phyloP scores from a whole-genome alignment of 495 filamentous ascomycete species.

The Pseudotulostoma volvatum region DNA sequence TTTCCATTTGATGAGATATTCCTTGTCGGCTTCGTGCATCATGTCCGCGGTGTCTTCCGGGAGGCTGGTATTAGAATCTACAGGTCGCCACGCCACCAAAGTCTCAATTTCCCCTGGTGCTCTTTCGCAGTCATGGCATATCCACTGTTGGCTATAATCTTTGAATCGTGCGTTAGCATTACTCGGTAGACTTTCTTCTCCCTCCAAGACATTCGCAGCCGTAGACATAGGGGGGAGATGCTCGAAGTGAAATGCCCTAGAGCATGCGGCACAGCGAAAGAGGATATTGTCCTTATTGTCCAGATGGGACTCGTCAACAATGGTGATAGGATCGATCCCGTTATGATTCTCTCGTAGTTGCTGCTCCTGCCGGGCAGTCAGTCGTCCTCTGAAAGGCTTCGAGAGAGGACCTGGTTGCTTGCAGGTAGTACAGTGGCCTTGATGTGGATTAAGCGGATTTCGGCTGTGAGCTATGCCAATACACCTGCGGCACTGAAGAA shows the following conservation, averaged over 20 bases:
- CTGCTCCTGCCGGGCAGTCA: conserved; percentile 65
- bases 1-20: conserved; percentile 87
- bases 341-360: conserved; percentile 58
- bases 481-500: conserved; percentile 83
- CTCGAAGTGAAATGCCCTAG: conserved; percentile 63
- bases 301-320: conserved; percentile 42
- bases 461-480: conserved; percentile 48
- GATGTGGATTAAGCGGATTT: conserved; percentile 48
- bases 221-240: conserved; percentile 43
- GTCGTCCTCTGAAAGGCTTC: conserved; percentile 47
- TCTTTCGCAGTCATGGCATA: conserved; percentile 55
- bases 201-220: conserved; percentile 20
- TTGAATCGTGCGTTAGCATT: conserved; percentile 32
- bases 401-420: conserved; percentile 43
- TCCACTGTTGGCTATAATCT: conserved; percentile 53
- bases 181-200: conserved; percentile 4
- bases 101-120: conserved; percentile 43
- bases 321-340: conserved; percentile 58
- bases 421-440: conserved; percentile 56
- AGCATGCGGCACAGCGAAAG: conserved; percentile 67
- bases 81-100: conserved; percentile 77
- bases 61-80: conserved; percentile 22
- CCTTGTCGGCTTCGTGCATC: conserved; percentile 52
- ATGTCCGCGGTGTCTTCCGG: conserved; percentile 33
- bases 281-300: conserved; percentile 63